Evolutionary conservation across 345 rosid genomes (phyloP).

Genomic region (Draba incana): DNA sequence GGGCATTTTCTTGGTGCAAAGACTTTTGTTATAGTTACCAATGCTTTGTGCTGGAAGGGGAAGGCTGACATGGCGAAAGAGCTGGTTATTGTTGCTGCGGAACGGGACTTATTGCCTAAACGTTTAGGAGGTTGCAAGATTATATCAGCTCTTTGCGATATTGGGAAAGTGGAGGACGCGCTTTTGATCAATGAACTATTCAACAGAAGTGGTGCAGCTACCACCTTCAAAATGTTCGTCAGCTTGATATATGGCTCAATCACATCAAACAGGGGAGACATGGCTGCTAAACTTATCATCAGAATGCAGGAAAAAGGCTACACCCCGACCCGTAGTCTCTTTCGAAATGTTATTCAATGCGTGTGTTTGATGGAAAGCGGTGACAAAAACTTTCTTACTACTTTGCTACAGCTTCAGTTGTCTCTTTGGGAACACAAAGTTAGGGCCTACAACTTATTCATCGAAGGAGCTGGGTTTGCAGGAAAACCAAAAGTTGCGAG

Average conservation of each 20-base stretch:
- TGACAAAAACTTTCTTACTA: constrained; percentile 42
- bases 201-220: constrained; percentile 42
- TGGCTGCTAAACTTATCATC: constrained; percentile 65
- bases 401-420: constrained; percentile 59
- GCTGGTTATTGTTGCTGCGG: constrained; percentile 50
- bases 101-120: constrained; percentile 50
- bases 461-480: constrained; percentile 78
- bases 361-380: constrained; percentile 56
- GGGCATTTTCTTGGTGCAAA: constrained; percentile 61
- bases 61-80: constrained; percentile 70
- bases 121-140: constrained; percentile 47
- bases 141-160: constrained; percentile 63
- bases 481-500: constrained; percentile 71
- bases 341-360: constrained; percentile 58
- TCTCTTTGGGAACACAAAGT: constrained; percentile 41
- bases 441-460: constrained; percentile 56
- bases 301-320: constrained; percentile 81
- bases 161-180: constrained; percentile 62
- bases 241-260: constrained; percentile 59
- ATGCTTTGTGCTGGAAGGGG: constrained; percentile 65
- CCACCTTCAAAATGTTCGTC: constrained; percentile 40
- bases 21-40: constrained; percentile 57
- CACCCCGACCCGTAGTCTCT: constrained; percentile 41
- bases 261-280: constrained; percentile 54
- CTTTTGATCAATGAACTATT: constrained; percentile 56